These are phyloP conservation scores for Auricularia heimuer DNA, from an alignment of 768 basidiomycete species.

Conservation along the genomic window DNA sequence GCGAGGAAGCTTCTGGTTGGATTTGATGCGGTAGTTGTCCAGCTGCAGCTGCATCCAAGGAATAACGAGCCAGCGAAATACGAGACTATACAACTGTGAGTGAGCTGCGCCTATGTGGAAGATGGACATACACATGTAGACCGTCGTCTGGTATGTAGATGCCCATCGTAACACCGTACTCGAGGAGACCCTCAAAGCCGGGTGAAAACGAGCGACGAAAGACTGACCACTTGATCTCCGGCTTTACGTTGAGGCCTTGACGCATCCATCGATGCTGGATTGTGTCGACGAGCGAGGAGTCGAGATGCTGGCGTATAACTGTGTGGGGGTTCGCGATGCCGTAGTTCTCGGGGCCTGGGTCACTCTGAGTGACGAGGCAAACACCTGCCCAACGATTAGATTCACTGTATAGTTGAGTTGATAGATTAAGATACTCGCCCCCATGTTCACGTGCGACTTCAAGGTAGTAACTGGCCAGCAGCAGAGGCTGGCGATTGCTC, in stretches of 20 bases:
- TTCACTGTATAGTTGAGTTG: neutral
- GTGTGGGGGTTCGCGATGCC: constrained; percentile 38
- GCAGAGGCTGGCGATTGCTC: constrained; percentile 12
- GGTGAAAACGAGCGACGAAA: constrained; percentile 21
- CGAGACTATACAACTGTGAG: constrained; percentile 17
- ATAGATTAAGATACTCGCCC: constrained; percentile 10
- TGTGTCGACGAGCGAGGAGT: constrained; percentile 27
- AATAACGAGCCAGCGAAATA: constrained; percentile 33
- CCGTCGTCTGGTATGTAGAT: constrained; percentile 1
- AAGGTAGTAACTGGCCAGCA: constrained; percentile 9
- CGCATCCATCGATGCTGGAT: constrained; percentile 33
- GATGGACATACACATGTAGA: neutral
- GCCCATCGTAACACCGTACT: constrained; percentile 20
- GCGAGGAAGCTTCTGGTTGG: constrained; percentile 18
- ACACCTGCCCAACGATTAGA: constrained; percentile 18
- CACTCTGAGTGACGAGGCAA: constrained; percentile 34
- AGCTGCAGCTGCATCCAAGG: constrained; percentile 33
- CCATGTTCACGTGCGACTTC: constrained; percentile 9
- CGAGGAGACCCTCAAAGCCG: constrained; percentile 28
- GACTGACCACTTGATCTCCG: constrained; percentile 32
- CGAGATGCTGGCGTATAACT: constrained; percentile 26
- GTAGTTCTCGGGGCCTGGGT: constrained; percentile 34
- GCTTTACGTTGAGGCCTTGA: constrained; percentile 30
- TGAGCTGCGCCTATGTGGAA: neutral
- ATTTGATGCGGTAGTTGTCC: constrained; percentile 17